Base-by-base conservation (phyloP, 768 basidiomycete species). In the Pisolithus sp. region DNA sequence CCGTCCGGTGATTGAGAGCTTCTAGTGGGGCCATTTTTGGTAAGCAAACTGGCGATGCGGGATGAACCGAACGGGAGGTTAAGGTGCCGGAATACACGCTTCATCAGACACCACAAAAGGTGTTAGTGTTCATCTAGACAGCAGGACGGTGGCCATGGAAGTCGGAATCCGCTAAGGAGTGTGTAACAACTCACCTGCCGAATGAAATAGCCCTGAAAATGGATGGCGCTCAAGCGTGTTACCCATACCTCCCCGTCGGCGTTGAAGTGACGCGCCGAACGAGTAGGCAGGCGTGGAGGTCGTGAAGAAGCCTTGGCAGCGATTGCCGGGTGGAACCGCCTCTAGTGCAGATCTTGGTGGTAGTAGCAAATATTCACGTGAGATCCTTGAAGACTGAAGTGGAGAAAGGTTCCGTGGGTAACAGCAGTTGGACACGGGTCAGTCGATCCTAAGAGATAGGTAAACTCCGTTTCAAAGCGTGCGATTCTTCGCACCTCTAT, bases 321-420 rank as follows among this genome's bases (percentile, higher is more conserved):
- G 26, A 26, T n/a, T 26, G 26, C 26, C 26, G 26, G 26, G 26
- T 26, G 26, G 26, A 26, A 26, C 26, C 26, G 26, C 26, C 26
- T 26, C 26, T 26, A 26, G 26, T 26, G 26, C 26, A 26, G 26
- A 26, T 26, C 26, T 26, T 26, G 26, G 26, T 26, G 26, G 26
- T 26, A 26, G 26, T 26, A 26, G 26, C 26, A 85, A 85, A 85
- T 85, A 85, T 81, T 83, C 83, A 81, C 83, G 79, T 82, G 82
- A 82, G 83, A 84, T 76, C 83, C 81, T 84, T 79, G 83, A 83
- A 81, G 83, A 84, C 83, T 84, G 83, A 85, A 85, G 83, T 85
- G 83, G 83, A 82, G 83, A 86, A 85, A 82, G 83, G 83, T n/a
- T 84, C 82, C 82, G 80, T 83, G n/a, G 83, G 79, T 83, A 83